phyloP scores from a whole-genome alignment of 805 yeast genomes.

The Osmozyma mogii region DNA sequence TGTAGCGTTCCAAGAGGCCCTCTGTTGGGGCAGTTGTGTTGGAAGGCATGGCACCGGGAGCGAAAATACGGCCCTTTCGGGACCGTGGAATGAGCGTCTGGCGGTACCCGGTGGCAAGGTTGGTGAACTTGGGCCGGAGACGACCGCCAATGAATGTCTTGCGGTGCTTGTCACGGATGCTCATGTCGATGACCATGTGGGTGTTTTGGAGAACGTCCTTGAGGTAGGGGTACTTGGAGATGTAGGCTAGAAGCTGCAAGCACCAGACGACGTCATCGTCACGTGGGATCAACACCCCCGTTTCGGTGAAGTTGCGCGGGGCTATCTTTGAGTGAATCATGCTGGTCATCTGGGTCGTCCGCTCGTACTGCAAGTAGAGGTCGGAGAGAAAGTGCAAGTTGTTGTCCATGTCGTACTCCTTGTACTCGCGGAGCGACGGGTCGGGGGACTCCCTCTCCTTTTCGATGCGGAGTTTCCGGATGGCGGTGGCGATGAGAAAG shows the following conservation, averaged over 20 bases:
- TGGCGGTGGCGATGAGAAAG: slow-evolving; percentile 26
- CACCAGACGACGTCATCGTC: slow-evolving; percentile 95
- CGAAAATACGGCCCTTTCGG: slow-evolving; percentile 14
- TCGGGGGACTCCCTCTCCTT: slow-evolving; percentile 29
- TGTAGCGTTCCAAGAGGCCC: slow-evolving; percentile 17
- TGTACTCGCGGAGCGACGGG: slow-evolving; percentile 20
- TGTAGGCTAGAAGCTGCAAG: slow-evolving; percentile 82
- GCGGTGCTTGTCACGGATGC: slow-evolving; percentile 34
- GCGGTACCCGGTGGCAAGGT: slow-evolving; percentile 21
- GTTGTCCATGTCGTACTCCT: slow-evolving; percentile 36
- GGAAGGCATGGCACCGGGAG: slow-evolving; percentile 8
- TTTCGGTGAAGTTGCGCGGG: slow-evolving; percentile 32
- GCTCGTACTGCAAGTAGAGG: slow-evolving; percentile 30
- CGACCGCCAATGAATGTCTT: slow-evolving; percentile 29
- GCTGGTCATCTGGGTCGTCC: slow-evolving; percentile 16
- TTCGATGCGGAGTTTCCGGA: slow-evolving; percentile 30
- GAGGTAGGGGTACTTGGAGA: slow-evolving; percentile 80
- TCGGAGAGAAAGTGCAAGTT: slow-evolving; percentile 33
- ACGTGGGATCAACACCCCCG: slow-evolving; percentile 78
- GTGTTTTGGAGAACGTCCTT: slow-evolving; percentile 69
- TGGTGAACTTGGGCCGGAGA: slow-evolving; percentile 24
- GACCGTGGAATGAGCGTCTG: slow-evolving; percentile 29
- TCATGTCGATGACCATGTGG: slow-evolving; percentile 63
- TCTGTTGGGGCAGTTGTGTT: no score
- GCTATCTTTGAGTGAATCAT: slow-evolving; percentile 25